A percentile compares a stretch with the other conserved stretches of the same genome.
Conservation (phyloP, 148 eudicot genomes). For the Rhododendron ovatum region DNA sequence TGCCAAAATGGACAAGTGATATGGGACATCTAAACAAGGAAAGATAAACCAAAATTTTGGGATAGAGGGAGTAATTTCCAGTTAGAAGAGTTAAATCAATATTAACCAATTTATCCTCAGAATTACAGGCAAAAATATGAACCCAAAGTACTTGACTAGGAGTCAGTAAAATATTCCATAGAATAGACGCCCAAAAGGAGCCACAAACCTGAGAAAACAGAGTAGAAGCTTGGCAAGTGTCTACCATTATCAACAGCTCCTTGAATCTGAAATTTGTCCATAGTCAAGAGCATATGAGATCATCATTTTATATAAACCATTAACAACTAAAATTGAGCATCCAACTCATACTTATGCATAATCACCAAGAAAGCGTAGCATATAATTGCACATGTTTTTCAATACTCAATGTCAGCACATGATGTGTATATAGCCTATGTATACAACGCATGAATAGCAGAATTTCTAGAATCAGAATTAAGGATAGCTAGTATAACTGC, state of each 20-base stretch:
- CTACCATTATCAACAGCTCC: constrained; percentile 97
- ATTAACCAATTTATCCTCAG: neutral
- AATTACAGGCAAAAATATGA: neutral
- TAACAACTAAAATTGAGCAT: neutral
- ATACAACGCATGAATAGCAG: neutral
- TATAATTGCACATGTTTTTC: neutral
- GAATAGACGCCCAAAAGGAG: neutral
- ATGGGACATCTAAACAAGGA: neutral
- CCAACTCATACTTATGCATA: neutral
- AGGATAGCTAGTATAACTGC: neutral
- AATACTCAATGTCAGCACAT: neutral
- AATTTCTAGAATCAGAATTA: neutral
- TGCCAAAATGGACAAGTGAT: neutral
- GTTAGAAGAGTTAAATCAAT: neutral
- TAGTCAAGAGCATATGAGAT: neutral
- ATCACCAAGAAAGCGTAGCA: neutral
- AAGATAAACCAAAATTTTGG: neutral
- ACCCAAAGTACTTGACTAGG: neutral
- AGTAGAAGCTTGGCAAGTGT: constrained; percentile 99
- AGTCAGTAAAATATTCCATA: neutral
- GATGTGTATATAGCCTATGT: neutral
- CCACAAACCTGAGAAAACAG: constrained; percentile 84
- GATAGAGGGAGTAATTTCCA: neutral
- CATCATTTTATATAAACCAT: neutral
- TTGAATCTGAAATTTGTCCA: constrained; percentile 62